Conservation (phyloP, 2,329 filamentous ascomycete genomes). For the Cladorrhinum sp. region DNA sequence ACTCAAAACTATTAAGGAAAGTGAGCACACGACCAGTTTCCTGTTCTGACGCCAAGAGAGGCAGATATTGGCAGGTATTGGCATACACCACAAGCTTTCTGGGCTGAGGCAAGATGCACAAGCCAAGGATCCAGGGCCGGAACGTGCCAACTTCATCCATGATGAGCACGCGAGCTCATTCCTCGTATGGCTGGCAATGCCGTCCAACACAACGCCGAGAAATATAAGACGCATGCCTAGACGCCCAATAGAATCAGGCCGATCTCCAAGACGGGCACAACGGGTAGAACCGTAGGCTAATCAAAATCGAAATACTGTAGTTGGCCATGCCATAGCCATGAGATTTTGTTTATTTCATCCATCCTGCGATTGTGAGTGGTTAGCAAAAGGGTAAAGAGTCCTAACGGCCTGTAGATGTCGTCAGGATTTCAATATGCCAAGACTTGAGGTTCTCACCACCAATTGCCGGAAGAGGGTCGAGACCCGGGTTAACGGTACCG, state of each 20-base stretch:
- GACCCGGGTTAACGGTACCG: background rate
- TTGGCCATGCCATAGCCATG: background rate
- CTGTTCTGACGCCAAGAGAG: constrained; percentile 5
- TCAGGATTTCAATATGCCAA: background rate
- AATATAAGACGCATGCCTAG: background rate
- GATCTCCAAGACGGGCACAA: background rate
- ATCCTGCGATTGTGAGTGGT: background rate
- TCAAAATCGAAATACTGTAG: background rate
- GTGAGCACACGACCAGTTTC: constrained; percentile 13
- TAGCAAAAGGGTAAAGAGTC: too few species aligned
- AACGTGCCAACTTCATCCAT: background rate
- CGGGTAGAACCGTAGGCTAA: background rate
- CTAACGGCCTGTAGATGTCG: background rate
- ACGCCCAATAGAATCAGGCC: too few species aligned
- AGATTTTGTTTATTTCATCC: background rate
- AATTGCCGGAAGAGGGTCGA: background rate
- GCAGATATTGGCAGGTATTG: background rate
- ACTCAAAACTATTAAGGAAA: background rate
- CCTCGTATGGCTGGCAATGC: background rate
- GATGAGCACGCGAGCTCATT: background rate
- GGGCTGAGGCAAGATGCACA: background rate
- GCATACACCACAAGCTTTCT: background rate
- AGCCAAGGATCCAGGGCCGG: constrained; percentile 2
- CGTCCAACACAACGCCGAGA: background rate
- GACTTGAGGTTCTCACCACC: background rate